A percentile compares a stretch with the other conserved stretches of the same genome.
phyloP scores from a whole-genome alignment of 2,329 filamentous ascomycete species.

The Aureobasidium zeae region DNA sequence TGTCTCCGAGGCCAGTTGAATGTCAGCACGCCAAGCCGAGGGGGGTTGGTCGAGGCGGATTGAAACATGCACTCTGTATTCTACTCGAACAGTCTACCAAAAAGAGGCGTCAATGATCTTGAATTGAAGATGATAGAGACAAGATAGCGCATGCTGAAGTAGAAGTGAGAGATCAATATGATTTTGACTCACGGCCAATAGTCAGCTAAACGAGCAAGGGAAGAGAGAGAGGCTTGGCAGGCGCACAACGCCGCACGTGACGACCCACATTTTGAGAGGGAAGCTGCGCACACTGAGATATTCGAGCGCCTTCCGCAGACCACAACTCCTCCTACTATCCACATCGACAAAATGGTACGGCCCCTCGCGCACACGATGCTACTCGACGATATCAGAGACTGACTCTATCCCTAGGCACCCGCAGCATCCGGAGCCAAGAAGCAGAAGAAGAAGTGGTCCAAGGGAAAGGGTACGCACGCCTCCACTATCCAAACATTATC shows the following conservation, averaged over 20 bases:
- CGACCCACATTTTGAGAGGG: constrained; percentile 1
- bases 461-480: constrained; percentile 36
- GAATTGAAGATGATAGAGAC: not conserved
- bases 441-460: constrained; percentile 75
- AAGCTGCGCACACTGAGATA: constrained; percentile 10
- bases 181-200: too few species aligned
- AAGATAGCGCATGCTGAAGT: too few species aligned
- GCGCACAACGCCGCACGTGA: not conserved
- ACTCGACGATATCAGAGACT: not conserved
- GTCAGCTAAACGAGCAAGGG: not conserved
- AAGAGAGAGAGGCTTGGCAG: too few species aligned
- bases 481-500: constrained; percentile 13
- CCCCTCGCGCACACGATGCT: not conserved
- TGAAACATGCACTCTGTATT: not conserved
- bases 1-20: not conserved
- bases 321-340: constrained; percentile 8
- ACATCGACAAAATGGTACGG: constrained; percentile 37
- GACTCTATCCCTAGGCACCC: constrained; percentile 33
- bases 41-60: constrained; percentile 1
- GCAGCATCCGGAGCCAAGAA: constrained; percentile 62
- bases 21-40: constrained; percentile 8
- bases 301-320: constrained; percentile 5
- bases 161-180: too few species aligned
- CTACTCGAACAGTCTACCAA: too few species aligned
- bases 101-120: too few species aligned